These are phyloP conservation scores for Cyberlindnera samutprakarnensis DNA, from an alignment of 805 yeast genomes.

Conservation along the genomic window DNA sequence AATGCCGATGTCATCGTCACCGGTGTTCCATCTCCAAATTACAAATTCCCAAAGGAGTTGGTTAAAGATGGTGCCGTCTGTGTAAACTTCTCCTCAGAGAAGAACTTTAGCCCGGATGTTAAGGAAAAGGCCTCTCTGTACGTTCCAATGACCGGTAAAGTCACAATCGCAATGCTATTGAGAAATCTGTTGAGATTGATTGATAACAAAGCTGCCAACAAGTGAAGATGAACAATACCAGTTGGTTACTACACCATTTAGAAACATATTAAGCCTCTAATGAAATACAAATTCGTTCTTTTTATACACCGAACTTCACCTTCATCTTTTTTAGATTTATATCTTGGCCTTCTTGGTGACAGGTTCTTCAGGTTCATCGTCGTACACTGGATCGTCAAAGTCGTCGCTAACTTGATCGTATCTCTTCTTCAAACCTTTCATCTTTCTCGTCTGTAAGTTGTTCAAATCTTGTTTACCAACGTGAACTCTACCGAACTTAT, in stretches of 20 bases:
- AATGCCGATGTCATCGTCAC: conserved; percentile 89
- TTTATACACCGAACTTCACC: too few relatives aligned
- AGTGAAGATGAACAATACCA: conserved; percentile 1
- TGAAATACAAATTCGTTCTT: conserved; percentile 2
- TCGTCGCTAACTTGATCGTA: conserved; percentile 65
- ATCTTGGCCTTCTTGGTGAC: conserved; percentile 25
- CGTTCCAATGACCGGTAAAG: conserved; percentile 95
- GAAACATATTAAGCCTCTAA: too few relatives aligned
- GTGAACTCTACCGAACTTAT: conserved; percentile 92
- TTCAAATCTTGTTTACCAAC: conserved; percentile 91
- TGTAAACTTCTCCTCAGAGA: conserved; percentile 82
- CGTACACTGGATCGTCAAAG: conserved; percentile 40
- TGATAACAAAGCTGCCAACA: conserved; percentile 41
- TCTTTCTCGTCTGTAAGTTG: conserved; percentile 91
- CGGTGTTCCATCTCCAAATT: conserved; percentile 81
- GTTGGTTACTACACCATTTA: too few relatives aligned
- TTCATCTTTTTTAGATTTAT: too few relatives aligned
- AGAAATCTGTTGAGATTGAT: conserved; percentile 81
- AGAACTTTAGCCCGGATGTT: conserved; percentile 78
- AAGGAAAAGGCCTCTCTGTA: conserved; percentile 83
- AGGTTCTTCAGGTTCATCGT: conserved; percentile 30
- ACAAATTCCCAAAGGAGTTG: conserved; percentile 79
- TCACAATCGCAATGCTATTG: conserved; percentile 89
- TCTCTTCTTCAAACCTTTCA: conserved; percentile 91
- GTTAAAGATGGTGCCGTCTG: conserved; percentile 86